Conservation (phyloP, 2,329 filamentous ascomycete species). For the Cercospora zeae-maydis region DNA sequence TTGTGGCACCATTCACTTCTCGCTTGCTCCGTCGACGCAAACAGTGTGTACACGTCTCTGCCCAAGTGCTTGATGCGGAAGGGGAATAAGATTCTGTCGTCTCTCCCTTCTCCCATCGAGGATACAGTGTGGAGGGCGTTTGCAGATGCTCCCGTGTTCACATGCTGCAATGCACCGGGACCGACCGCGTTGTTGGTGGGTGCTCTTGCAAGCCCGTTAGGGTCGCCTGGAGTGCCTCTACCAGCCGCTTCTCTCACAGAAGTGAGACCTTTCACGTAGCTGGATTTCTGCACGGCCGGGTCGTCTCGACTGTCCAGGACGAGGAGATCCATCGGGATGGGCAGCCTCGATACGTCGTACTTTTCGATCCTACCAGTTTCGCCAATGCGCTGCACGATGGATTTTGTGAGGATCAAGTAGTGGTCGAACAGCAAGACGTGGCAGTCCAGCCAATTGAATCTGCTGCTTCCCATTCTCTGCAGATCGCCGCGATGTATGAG, state of each 20-base stretch:
- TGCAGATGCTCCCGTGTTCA: conserved; percentile 62
- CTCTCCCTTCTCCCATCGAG: conserved; percentile 55
- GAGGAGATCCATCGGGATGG: conserved; percentile 93
- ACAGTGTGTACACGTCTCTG: conserved; percentile 87
- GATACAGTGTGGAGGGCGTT: conserved; percentile 47
- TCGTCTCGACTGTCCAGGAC: conserved; percentile 91
- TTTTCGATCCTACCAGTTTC: conserved; percentile 70
- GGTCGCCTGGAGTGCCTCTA: conserved; percentile 26
- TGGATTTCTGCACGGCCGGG: conserved; percentile 75
- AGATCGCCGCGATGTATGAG: conserved; percentile 86
- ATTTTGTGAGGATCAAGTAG: conserved; percentile 88
- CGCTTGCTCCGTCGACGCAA: conserved; percentile 70
- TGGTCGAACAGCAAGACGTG: conserved; percentile 94
- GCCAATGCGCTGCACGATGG: conserved; percentile 62
- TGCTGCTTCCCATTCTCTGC: conserved; percentile 80
- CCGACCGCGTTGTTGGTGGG: conserved; percentile 38
- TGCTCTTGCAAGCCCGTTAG: conserved; percentile 50
- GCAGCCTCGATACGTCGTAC: conserved; percentile 92
- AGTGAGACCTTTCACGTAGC: conserved; percentile 65
- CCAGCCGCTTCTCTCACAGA: conserved; percentile 58
- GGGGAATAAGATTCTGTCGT: conserved; percentile 79
- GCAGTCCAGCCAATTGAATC: conserved; percentile 90
- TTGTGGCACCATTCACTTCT: conserved; percentile 87
- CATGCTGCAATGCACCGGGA: conserved; percentile 61
- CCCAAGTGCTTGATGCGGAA: conserved; percentile 96